Percentiles rank a stretch among this genome's conserved stretches.
Evolutionary conservation across 2,329 filamentous ascomycete genomes (phyloP).

Genomic region (Cercospora nicotianae): DNA sequence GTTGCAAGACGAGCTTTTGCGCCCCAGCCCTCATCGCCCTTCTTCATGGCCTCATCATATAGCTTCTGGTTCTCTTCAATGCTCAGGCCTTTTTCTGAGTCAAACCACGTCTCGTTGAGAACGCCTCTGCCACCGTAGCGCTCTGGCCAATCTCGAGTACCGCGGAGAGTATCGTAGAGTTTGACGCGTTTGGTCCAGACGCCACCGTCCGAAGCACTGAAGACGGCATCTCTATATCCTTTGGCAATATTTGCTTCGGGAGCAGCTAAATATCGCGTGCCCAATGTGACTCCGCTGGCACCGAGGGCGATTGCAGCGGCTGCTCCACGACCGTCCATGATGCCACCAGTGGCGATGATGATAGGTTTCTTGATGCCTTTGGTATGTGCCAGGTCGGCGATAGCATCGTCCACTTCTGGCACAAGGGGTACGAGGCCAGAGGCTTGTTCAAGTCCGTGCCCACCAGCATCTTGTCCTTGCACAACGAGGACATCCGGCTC

Average conservation of each 20-base stretch:
- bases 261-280: constrained; percentile 62
- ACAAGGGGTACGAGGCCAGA: constrained; percentile 58
- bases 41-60: constrained; percentile 51
- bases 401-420: constrained; percentile 56
- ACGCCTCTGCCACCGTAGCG: constrained; percentile 60
- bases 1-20: constrained; percentile 57
- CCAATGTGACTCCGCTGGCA: constrained; percentile 57
- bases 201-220: constrained; percentile 53
- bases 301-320: constrained; percentile 59
- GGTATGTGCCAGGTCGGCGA: constrained; percentile 36
- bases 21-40: constrained; percentile 56
- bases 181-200: constrained; percentile 52
- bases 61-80: constrained; percentile 48
- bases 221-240: constrained; percentile 51
- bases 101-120: constrained; percentile 54
- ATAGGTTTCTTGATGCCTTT: constrained; percentile 31
- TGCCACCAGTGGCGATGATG: constrained; percentile 61
- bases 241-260: constrained; percentile 49
- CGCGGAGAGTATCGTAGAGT: constrained; percentile 56
- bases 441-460: constrained; percentile 59
- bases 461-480: constrained; percentile 65
- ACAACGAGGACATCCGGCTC: constrained; percentile 60
- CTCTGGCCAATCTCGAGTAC: constrained; percentile 59
- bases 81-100: constrained; percentile 43
- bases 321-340: constrained; percentile 57